phyloP scores from a whole-genome alignment of 306 rosid genomes.

The Malus orientalis region DNA sequence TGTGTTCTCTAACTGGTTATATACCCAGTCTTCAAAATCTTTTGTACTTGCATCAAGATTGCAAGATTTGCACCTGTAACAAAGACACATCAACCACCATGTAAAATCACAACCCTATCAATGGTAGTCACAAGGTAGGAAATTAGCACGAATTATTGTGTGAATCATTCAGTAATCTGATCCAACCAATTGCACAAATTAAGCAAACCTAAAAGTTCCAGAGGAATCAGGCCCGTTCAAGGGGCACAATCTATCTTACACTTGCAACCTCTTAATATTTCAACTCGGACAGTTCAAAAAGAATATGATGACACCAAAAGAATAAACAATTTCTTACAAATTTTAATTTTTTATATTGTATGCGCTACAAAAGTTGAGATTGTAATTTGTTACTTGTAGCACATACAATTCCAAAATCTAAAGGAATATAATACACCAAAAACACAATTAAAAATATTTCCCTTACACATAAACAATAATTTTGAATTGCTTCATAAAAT shows the following conservation, averaged over 20 bases:
- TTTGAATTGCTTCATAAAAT: background rate
- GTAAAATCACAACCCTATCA: background rate
- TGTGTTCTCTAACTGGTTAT: conserved; percentile 78
- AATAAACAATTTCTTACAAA: background rate
- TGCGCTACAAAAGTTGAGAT: background rate
- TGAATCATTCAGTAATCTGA: background rate
- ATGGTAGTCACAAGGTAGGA: background rate
- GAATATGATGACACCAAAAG: background rate
- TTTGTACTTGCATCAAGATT: conserved; percentile 76
- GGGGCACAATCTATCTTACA: background rate
- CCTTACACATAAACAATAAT: background rate
- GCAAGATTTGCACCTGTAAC: conserved; percentile 88
- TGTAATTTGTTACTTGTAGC: background rate
- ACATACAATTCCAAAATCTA: background rate
- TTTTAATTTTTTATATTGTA: too few relatives aligned
- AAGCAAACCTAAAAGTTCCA: background rate
- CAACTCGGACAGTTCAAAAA: background rate
- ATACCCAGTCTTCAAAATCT: conserved; percentile 92
- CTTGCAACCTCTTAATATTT: background rate
- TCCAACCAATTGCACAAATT: background rate
- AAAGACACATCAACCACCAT: background rate
- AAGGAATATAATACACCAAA: background rate
- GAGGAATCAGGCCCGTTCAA: background rate
- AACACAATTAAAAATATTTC: background rate
- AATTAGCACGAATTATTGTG: background rate